Conservation (phyloP, 306 rosid genomes). For the Trifolium repens region DNA sequence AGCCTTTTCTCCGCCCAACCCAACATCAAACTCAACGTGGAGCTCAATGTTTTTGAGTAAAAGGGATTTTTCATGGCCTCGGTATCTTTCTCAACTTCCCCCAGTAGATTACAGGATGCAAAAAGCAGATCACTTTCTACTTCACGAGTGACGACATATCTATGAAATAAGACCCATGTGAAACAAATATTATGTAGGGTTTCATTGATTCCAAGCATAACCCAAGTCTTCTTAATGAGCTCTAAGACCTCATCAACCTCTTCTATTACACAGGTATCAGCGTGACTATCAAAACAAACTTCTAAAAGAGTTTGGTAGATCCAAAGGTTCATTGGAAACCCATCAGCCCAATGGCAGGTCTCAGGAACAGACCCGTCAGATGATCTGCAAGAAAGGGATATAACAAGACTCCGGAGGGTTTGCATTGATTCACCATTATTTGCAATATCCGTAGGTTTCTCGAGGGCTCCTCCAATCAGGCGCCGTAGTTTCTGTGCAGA, state of each 20-base stretch:
- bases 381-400: conserved; percentile 85
- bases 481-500: conserved; percentile 64
- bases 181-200: conserved; percentile 87
- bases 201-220: conserved; percentile 77
- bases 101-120: conserved; percentile 80
- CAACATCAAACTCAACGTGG: conserved; percentile 57
- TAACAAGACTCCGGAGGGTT: conserved; percentile 57
- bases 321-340: conserved; percentile 88
- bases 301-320: conserved; percentile 86
- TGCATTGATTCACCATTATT: conserved; percentile 70
- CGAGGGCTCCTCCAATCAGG: conserved; percentile 61
- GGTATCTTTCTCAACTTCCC: conserved; percentile 74
- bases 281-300: conserved; percentile 84
- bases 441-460: conserved; percentile 70
- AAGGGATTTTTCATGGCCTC: conserved; percentile 56
- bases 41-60: conserved; percentile 55
- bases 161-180: conserved; percentile 82
- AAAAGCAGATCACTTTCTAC: conserved; percentile 75
- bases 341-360: conserved; percentile 95
- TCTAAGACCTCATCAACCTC: conserved; percentile 96
- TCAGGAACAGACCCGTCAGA: conserved; percentile 64
- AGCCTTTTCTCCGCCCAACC: conserved; percentile 89
- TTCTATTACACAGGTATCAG: conserved; percentile 72
- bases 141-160: conserved; percentile 74
- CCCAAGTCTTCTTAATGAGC: conserved; percentile 94